Conservation (phyloP, 176 grass and related monocot genomes). For the Saccharum spontaneum region DNA sequence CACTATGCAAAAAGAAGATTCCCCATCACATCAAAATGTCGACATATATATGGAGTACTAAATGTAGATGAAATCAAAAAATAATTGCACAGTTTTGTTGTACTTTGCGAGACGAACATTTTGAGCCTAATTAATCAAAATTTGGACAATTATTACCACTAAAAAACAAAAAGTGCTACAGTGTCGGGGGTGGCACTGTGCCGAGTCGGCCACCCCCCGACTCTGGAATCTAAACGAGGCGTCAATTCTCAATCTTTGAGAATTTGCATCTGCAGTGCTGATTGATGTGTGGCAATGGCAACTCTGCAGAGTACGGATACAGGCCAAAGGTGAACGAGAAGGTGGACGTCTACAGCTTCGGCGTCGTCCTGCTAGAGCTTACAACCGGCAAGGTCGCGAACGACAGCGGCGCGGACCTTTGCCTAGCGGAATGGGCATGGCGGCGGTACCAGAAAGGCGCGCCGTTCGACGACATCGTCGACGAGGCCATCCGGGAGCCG, state of each 20-base stretch:
- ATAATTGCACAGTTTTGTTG: too few relatives aligned
- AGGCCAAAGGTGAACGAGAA: slow-evolving; percentile 68
- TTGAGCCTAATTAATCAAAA: too few relatives aligned
- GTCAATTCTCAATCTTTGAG: background rate
- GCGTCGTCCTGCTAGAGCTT: slow-evolving; percentile 80
- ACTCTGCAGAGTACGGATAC: slow-evolving; percentile 61
- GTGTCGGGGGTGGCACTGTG: too few relatives aligned
- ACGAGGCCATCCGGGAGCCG: slow-evolving; percentile 39
- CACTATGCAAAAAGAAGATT: too few relatives aligned
- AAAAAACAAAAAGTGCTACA: too few relatives aligned
- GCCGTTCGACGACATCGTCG: slow-evolving; percentile 44
- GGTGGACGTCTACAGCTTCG: slow-evolving; percentile 91
- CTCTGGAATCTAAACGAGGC: too few relatives aligned
- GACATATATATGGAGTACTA: too few relatives aligned
- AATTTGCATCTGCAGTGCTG: background rate
- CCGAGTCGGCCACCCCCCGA: too few relatives aligned
- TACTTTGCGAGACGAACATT: too few relatives aligned
- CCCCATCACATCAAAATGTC: too few relatives aligned
- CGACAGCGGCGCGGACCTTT: slow-evolving; percentile 43
- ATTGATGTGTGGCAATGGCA: background rate
- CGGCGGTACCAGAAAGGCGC: slow-evolving; percentile 44
- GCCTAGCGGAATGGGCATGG: slow-evolving; percentile 86
- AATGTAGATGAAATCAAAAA: too few relatives aligned
- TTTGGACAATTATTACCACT: too few relatives aligned
- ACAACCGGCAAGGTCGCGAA: slow-evolving; percentile 52